Base-by-base conservation (phyloP, 352 stramenopile genomes). In the Phytophthora sp. region DNA sequence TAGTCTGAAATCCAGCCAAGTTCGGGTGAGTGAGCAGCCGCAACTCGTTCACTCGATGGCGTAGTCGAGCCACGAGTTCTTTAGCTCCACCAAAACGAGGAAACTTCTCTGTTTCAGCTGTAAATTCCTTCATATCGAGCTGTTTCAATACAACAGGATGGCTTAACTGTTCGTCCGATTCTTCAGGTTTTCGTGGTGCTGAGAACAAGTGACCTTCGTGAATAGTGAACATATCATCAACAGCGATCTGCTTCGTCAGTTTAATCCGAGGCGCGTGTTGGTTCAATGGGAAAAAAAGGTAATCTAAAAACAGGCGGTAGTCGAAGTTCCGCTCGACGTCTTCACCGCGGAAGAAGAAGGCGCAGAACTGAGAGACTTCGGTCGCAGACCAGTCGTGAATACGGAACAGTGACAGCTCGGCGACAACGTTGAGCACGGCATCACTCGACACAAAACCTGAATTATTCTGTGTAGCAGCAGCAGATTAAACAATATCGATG, bases 231-330 rank as follows among this genome's bases (percentile, higher is more conserved):
- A 57, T 6, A 59, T 58, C 61, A 11, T 66, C 41, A 2, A 23
- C 29, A 15, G 26, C 41, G 16, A 74, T 26, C 41, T 68, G 66
- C 31, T 58, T 49, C 55, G 57, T 71, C 16, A 71, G n/a, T n/a
- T 71, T 67, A 18, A 74, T 47, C 1, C 26, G 53, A 7, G 62
- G 39, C 0, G 26, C 4, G 7, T 68, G 24, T 1, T 54, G 39
- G n/a, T 57, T 71, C 4, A 82, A 47, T 2, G 79, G 82, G 59
- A 82, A 86, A 44, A 89, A 85, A 2, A 89, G n/a, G 18, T 85
- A 83, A 45, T 82, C 69, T 9, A 88, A 50, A 42, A 90, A 85
- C 15, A 80, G 20, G 1, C 29, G 23, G 21, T 89, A 90, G 59
- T 85, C 62, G 46, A 82, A 82, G 38, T 46, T 47, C 29, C 54